Evolutionary conservation across 2,329 filamentous ascomycete species (phyloP), one percentile per base, ranked within the genome.

Genomic region (Exutisphaerella laricina): DNA sequence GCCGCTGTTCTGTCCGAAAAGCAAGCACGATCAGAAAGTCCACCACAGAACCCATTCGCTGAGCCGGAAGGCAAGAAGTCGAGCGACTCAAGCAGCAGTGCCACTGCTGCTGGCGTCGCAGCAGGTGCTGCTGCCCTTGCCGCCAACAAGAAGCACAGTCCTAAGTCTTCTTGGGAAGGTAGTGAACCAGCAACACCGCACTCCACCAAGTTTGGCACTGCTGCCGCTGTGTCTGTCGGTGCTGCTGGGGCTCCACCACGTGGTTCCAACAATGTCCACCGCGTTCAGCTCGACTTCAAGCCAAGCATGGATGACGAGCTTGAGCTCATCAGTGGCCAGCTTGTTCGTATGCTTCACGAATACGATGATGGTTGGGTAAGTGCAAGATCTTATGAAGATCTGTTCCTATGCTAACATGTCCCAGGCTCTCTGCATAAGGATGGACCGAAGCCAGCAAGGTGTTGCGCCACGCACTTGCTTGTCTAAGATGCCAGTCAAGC

Each of bases 321-420:
- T 59, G 85, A 80, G 50, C 75, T 98, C 32, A 77, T 73, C 50
- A 79, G 83, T 45, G 92, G 92, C 39, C 82, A 94, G 50, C 74
- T 98, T 36, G 87, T 97, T 38, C 79, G 90, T 51, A 72, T 98
- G 51, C 73, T 97, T 39, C 90, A 97, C 61, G 89, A 95, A 67
- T 98, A 97, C 59, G 92, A 98, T 62, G 92, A 98, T 68, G 92
- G 92, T 58, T 98, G 92, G 92, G 86, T 90, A 77, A 77, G 85
- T 75, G 22, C 14, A 18, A 20, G 7, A 16, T 7, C 7, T 18
- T 21, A 26, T 23, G 12, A 9, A 5, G 34, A 8, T 30, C 4
- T 12, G 26, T 23, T 33, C 10, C 20, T 29, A 40, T 6, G 47
- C 56, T 60, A 55, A 63, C 47, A 45, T 34, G 41, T 46, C 39